Conservation (phyloP, 1,284 basidiomycete genomes). For the Athelia sp. region DNA sequence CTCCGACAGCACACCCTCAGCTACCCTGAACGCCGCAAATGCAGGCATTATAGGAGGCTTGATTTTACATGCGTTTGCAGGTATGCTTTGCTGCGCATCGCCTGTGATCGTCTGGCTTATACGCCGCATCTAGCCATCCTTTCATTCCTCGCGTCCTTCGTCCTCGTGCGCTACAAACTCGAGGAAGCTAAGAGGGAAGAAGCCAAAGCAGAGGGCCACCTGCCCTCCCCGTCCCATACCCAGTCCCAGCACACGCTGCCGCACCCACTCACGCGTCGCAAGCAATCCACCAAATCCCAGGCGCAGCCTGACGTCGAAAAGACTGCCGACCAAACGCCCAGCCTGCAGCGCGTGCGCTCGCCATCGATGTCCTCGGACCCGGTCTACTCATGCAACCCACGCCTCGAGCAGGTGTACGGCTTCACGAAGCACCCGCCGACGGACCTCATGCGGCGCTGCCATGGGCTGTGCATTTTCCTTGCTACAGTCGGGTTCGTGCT, state of each 20-base stretch:
- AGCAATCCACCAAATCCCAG: slow-evolving; percentile 5
- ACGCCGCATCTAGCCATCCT: slow-evolving; percentile 35
- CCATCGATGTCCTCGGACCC: background rate
- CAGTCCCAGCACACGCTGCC: slow-evolving; percentile 32
- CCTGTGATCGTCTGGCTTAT: background rate
- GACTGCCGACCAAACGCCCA: slow-evolving; percentile 1
- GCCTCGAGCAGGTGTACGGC: background rate
- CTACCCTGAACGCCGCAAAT: slow-evolving; percentile 33
- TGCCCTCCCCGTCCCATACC: slow-evolving; percentile 1
- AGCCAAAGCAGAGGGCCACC: slow-evolving; percentile 11
- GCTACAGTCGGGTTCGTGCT: slow-evolving; percentile 48
- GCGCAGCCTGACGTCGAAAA: background rate
- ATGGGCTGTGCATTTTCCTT: slow-evolving; percentile 43
- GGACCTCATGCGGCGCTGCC: slow-evolving; percentile 42
- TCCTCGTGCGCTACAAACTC: slow-evolving; percentile 50
- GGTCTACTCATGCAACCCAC: slow-evolving; percentile 2
- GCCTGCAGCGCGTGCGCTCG: background rate
- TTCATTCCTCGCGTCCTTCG: slow-evolving; percentile 54
- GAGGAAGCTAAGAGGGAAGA: slow-evolving; percentile 40
- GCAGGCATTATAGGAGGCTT: slow-evolving; percentile 45
- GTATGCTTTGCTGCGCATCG: slow-evolving; percentile 24
- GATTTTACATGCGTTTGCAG: slow-evolving; percentile 48
- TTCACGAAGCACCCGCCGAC: slow-evolving; percentile 23
- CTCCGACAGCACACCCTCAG: slow-evolving; percentile 9
- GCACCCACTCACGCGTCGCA: no score